These are phyloP conservation scores for Geotrichum europaeum DNA, from an alignment of 1,139 yeast species.

Conservation along the genomic window DNA sequence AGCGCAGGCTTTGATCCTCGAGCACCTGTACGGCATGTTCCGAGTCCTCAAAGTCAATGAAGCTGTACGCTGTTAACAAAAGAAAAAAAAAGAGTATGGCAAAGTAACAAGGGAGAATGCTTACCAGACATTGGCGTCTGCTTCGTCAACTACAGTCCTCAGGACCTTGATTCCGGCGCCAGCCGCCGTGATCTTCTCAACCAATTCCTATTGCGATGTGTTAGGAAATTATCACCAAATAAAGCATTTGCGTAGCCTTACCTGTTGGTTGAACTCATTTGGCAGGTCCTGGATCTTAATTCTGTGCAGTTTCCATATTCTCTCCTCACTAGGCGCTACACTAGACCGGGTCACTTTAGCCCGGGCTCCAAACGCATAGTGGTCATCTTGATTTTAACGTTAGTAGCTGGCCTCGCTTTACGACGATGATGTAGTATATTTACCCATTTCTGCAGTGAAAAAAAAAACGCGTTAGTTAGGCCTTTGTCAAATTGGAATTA, in stretches of 20 bases:
- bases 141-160: neutral
- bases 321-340: neutral
- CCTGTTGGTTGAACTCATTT: neutral
- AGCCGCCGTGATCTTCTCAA: neutral
- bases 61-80: constrained; percentile 47
- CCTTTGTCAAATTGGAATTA: neutral
- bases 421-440: neutral
- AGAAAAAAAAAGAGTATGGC: neutral
- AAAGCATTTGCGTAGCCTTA: neutral
- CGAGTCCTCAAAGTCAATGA: constrained; percentile 52
- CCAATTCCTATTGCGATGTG: neutral
- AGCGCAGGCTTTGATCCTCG: neutral
- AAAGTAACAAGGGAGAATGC: neutral
- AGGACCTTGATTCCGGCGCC: neutral
- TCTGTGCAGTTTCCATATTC: neutral
- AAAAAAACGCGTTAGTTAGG: neutral
- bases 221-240: neutral
- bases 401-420: neutral
- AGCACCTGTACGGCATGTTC: constrained; percentile 13
- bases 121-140: neutral
- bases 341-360: neutral
- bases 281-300: neutral
- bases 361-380: neutral
- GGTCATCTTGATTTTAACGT: neutral
- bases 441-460: neutral